Evolutionary conservation across 2,329 filamentous ascomycete species (phyloP), one percentile per base, ranked within the genome.

Genomic region (Botrytis porri): DNA sequence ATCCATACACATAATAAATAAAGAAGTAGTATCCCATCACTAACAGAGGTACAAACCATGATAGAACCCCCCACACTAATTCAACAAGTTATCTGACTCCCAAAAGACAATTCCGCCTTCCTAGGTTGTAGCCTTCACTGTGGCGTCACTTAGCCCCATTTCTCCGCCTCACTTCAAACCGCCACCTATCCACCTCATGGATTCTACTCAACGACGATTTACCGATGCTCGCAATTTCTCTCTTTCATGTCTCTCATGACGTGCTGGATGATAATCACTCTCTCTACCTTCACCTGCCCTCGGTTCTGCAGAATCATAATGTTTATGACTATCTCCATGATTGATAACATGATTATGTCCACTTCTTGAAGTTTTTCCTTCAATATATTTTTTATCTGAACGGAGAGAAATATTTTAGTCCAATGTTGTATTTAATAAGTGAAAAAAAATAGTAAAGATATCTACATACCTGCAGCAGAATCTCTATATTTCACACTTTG

Each of bases 261-360:
- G 41, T 54, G 59, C 22, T 14, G n/a, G 12, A 51, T 64, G 39
- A 18, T 45, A 63, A 39, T 45, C 59, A 4, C 25, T 12, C 29
- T 64, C 43, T 65, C 25, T 71, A 1, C 48, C 70, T 45, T 72
- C 70, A 35, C 70, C 25, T 29, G 70, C 41, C 48, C 62, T 60
- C n/a, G 70, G 70, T 12, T 72, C 70, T 9, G 29, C 62, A 45
- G 51, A 39, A 67, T 72, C 70, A 5, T 67, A 72, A 16, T 61
- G 62, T 41, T 41, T 48, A 25, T 72, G 29, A 57, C 62, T 60
- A 18, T 37, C 29, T 14, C 62, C 63, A 16, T 72, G 51, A 5
- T 43, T 25, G 39, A 72, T 48, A 32, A 72, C 48, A 18, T 45
- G 63, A n/a, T 41, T 41, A 16, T 32, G 48, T 16, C 70, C 62